phyloP scores from a whole-genome alignment of 257 asterid species.

The Avicennia marina region DNA sequence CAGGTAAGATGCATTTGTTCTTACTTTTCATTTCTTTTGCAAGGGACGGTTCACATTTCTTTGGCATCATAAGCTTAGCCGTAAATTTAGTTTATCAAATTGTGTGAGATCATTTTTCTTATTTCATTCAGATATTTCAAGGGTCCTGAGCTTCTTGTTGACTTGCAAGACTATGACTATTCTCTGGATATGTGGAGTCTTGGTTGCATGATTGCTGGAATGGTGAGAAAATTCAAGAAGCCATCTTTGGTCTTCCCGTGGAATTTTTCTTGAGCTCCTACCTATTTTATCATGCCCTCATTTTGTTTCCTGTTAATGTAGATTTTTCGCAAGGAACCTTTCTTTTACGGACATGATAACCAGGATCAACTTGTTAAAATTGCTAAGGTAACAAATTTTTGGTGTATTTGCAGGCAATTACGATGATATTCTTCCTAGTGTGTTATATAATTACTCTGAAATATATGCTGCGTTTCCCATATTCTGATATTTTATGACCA shows the following conservation, averaged over 20 bases:
- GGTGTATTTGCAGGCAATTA: too few species aligned
- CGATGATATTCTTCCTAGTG: too few species aligned
- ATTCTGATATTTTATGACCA: too few species aligned
- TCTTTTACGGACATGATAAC: slow-evolving; percentile 96
- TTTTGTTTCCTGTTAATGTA: slow-evolving; percentile 23
- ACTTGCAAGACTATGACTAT: slow-evolving; percentile 77
- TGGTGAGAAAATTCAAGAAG: slow-evolving; percentile 51
- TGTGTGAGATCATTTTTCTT: too few species aligned
- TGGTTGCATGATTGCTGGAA: slow-evolving; percentile 95
- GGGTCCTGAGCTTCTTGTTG: slow-evolving; percentile 70
- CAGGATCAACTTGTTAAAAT: slow-evolving; percentile 98
- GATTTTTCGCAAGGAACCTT: slow-evolving; percentile 98
- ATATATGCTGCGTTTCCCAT: too few species aligned
- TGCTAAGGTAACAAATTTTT: slow-evolving; percentile 57
- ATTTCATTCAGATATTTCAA: slow-evolving; percentile 48
- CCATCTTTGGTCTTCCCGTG: neutral
- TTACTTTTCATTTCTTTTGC: too few species aligned
- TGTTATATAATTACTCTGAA: too few species aligned
- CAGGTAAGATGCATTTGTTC: too few species aligned
- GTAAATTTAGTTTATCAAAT: too few species aligned
- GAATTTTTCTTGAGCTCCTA: too few species aligned
- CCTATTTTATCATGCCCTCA: neutral
- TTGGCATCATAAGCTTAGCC: too few species aligned
- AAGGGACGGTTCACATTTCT: too few species aligned
- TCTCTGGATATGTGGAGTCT: slow-evolving; percentile 87